phyloP scores from a whole-genome alignment of 768 basidiomycete genomes.

The Coprinellus micaceus region DNA sequence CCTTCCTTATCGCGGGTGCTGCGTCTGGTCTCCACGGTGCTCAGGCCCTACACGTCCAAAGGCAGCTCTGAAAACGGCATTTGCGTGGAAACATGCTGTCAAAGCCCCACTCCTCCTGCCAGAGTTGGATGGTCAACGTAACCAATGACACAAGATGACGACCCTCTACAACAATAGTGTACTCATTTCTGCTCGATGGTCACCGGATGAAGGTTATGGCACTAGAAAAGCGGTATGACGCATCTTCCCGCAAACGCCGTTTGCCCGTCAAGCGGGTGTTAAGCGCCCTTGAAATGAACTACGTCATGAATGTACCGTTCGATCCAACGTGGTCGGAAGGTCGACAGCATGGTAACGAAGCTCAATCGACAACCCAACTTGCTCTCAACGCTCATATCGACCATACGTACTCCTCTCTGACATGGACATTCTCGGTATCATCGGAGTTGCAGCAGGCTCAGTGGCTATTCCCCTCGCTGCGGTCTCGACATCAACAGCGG shows the following conservation, averaged over 20 bases:
- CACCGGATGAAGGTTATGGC: too few relatives aligned
- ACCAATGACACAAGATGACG: not conserved
- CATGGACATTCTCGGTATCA: slow-evolving; percentile 24
- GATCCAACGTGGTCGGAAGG: too few relatives aligned
- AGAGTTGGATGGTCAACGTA: not conserved
- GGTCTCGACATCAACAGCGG: slow-evolving; percentile 24
- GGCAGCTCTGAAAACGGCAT: not conserved
- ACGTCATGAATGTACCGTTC: too few relatives aligned
- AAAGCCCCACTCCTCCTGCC: not conserved
- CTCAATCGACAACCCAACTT: too few relatives aligned
- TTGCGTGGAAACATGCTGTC: not conserved
- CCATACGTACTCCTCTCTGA: not conserved
- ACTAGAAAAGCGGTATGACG: too few relatives aligned
- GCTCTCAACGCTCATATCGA: too few relatives aligned
- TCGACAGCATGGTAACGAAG: too few relatives aligned
- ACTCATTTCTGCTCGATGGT: too few relatives aligned
- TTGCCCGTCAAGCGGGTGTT: too few relatives aligned
- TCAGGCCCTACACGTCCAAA: not conserved
- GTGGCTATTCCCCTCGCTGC: slow-evolving; percentile 26
- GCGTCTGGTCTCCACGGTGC: not conserved
- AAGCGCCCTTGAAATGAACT: too few relatives aligned
- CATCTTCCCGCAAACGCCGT: too few relatives aligned
- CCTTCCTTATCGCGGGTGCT: not conserved
- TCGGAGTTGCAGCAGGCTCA: slow-evolving; percentile 25
- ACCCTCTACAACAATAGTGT: too few relatives aligned